These are phyloP conservation scores for Coelastrella sp. DNA, from an alignment of 139 green algal genomes.

Conservation along the genomic window DNA sequence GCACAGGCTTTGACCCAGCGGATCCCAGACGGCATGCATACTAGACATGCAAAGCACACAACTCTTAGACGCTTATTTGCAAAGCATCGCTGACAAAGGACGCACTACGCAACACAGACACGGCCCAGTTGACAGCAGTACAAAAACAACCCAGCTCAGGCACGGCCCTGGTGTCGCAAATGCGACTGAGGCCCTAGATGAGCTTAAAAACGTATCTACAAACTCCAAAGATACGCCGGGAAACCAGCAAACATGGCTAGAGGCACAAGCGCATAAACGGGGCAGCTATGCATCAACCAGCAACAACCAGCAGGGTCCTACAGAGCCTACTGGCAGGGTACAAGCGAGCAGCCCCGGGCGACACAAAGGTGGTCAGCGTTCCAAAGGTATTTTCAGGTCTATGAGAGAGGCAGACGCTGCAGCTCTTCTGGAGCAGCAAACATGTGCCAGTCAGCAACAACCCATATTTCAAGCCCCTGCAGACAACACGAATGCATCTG, in stretches of 20 bases:
- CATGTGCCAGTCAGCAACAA: not conserved
- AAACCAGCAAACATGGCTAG: not conserved
- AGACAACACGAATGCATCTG: not conserved
- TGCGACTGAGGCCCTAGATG: not conserved
- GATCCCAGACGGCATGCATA: too few relatives aligned
- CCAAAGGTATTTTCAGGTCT: not conserved
- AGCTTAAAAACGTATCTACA: not conserved
- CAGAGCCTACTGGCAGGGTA: too few relatives aligned
- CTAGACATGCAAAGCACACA: not conserved
- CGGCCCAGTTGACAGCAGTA: not conserved
- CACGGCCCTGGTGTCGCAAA: not conserved
- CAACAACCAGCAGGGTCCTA: too few relatives aligned
- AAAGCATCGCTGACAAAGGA: not conserved
- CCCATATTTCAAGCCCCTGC: not conserved
- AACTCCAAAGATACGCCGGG: not conserved
- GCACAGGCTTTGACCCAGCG: too few relatives aligned
- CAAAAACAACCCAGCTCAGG: not conserved
- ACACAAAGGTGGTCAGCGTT: too few relatives aligned
- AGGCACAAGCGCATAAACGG: not conserved
- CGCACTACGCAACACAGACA: too few relatives aligned
- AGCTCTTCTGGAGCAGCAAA: not conserved
- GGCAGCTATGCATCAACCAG: too few relatives aligned
- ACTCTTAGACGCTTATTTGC: constrained; percentile 8
- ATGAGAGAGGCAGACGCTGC: constrained; percentile 35
- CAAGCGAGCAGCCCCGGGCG: too few relatives aligned